Evolutionary conservation across 1,139 yeast genomes (phyloP).

Genomic region (Kurtzmaniella quercitrusa): DNA sequence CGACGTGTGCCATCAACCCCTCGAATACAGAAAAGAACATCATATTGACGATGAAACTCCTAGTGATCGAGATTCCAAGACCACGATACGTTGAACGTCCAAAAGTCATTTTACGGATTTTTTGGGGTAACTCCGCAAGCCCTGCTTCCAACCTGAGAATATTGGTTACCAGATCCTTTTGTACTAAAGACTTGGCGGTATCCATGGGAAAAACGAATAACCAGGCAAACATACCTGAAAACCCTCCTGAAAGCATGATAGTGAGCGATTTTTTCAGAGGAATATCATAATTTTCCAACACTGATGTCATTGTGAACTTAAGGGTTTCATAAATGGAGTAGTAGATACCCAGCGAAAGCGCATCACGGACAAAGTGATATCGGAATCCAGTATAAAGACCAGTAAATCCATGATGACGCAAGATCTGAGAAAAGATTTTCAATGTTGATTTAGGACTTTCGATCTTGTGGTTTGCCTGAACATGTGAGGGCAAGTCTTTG

Average conservation of each 20-base stretch:
- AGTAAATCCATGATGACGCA: slow-evolving; percentile 51
- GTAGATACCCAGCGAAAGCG: slow-evolving; percentile 69
- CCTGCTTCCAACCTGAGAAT: slow-evolving; percentile 53
- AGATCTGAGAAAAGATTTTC: slow-evolving; percentile 47
- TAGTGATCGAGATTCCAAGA: slow-evolving; percentile 63
- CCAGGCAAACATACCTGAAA: slow-evolving; percentile 76
- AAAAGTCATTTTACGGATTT: slow-evolving; percentile 26
- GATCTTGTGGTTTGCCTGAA: slow-evolving; percentile 12
- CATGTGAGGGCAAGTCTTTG: slow-evolving; percentile 13
- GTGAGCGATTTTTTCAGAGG: slow-evolving; percentile 33
- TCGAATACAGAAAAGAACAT: slow-evolving; percentile 75
- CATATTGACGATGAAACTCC: slow-evolving; percentile 72
- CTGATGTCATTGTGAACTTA: slow-evolving; percentile 42
- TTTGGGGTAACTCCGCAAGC: slow-evolving; percentile 28
- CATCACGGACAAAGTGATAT: slow-evolving; percentile 65
- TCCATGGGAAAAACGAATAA: slow-evolving; percentile 73
- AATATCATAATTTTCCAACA: slow-evolving; percentile 15
- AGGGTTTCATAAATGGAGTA: slow-evolving; percentile 72
- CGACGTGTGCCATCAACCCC: slow-evolving; percentile 52
- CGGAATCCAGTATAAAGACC: slow-evolving; percentile 74
- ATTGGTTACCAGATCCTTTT: slow-evolving; percentile 67
- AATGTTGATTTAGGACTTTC: slow-evolving; percentile 19
- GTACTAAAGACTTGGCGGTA: slow-evolving; percentile 70
- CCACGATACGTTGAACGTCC: slow-evolving; percentile 66
- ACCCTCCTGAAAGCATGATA: slow-evolving; percentile 64